phyloP scores from a whole-genome alignment of 1,139 yeast genomes.

The Debaryomyces udenii region DNA sequence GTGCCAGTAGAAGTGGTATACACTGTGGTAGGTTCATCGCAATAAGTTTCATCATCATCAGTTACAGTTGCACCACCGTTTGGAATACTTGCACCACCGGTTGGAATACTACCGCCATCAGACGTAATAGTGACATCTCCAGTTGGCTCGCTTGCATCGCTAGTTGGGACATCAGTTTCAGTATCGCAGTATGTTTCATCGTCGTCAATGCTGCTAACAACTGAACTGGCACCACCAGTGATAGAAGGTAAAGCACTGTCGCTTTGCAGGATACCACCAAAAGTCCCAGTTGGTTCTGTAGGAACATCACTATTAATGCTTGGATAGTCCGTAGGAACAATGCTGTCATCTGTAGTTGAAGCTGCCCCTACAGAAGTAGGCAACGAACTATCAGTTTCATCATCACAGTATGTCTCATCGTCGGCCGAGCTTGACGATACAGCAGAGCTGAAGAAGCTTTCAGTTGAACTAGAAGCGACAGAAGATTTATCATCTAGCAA shows the following conservation, averaged over 20 bases:
- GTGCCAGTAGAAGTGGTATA: constrained; percentile 5
- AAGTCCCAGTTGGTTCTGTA: no score
- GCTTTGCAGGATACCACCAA: no score
- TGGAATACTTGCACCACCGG: neutral
- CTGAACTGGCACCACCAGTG: neutral
- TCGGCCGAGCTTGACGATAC: constrained; percentile 1
- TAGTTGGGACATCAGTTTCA: neutral
- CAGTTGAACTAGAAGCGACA: neutral
- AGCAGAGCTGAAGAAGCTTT: neutral
- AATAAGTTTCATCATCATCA: constrained; percentile 8
- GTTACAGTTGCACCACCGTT: neutral
- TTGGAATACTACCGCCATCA: neutral
- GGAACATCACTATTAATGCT: no score
- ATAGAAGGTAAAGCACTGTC: neutral
- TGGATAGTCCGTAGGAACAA: neutral
- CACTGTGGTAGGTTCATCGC: constrained; percentile 7
- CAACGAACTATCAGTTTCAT: constrained; percentile 4
- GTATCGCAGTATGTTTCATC: constrained; percentile 1
- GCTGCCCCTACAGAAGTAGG: neutral
- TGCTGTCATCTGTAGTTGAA: neutral
- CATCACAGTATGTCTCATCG: constrained; percentile 10
- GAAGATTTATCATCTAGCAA: constrained; percentile 1
- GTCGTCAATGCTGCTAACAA: neutral
- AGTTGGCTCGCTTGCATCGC: neutral
- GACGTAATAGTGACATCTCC: neutral